phyloP scores from a whole-genome alignment of 1,284 basidiomycete species.

The Somion occarium region DNA sequence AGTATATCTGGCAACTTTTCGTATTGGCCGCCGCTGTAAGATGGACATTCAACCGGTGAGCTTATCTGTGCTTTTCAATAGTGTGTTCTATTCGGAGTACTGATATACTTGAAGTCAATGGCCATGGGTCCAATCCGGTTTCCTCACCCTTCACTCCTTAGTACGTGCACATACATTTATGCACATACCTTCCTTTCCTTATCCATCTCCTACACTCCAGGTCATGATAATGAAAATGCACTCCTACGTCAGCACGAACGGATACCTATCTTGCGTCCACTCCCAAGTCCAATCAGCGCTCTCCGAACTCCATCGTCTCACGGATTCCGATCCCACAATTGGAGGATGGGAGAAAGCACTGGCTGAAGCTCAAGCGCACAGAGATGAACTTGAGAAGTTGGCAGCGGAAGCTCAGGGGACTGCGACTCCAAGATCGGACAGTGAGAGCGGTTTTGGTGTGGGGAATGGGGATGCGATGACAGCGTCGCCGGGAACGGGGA shows the following conservation, averaged over 20 bases:
- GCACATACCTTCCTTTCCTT: too few species aligned
- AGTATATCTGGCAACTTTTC: conserved; percentile 72
- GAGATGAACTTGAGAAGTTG: conserved; percentile 27
- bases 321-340: conserved; percentile 29
- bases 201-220: conserved; percentile 28
- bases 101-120: conserved; percentile 55
- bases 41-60: conserved; percentile 79
- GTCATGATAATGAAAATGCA: conserved; percentile 97
- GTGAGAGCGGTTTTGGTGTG: background rate
- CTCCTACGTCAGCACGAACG: conserved; percentile 90
- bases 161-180: conserved; percentile 44
- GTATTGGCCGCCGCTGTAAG: conserved; percentile 70
- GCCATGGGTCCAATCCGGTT: conserved; percentile 99
- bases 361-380: conserved; percentile 38
- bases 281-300: conserved; percentile 39
- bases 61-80: conserved; percentile 7
- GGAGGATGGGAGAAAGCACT: conserved; percentile 67
- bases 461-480: too few species aligned
- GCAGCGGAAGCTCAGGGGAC: conserved; percentile 2
- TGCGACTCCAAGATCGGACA: background rate
- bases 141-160: conserved; percentile 87
- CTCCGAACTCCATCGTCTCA: conserved; percentile 40
- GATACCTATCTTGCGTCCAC: conserved; percentile 66
- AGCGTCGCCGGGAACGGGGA: conserved; percentile 17
- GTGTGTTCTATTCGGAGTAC: background rate